A percentile compares a stretch with the other conserved stretches of the same genome.
These are phyloP conservation scores for Solanum verrucosum DNA, from an alignment of 257 asterid species.

Conservation along the genomic window DNA sequence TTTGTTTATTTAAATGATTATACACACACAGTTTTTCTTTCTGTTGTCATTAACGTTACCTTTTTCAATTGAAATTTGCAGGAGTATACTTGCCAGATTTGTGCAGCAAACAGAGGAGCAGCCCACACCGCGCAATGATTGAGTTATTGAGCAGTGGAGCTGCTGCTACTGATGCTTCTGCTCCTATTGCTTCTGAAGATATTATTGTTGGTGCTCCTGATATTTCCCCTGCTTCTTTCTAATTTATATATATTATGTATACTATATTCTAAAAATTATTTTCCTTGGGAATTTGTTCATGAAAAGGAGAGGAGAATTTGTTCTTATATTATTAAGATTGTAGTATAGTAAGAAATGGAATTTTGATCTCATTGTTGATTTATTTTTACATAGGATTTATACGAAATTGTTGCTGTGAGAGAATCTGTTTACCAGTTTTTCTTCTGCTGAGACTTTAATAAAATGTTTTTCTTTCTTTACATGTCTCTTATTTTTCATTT, in stretches of 20 bases:
- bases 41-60: not conserved
- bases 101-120: slow-evolving; percentile 35
- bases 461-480: not conserved
- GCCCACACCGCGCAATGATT: slow-evolving; percentile 49
- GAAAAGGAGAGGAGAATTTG: not conserved
- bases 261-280: not conserved
- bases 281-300: not conserved
- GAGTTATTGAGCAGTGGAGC: slow-evolving; percentile 43
- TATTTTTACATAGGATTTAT: not conserved
- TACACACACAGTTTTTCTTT: too few relatives aligned
- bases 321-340: not conserved
- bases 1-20: not conserved
- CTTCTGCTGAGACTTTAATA: not conserved
- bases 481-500: not conserved
- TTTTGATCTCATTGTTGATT: not conserved
- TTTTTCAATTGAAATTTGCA: slow-evolving; percentile 2
- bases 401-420: not conserved
- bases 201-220: slow-evolving; percentile 1
- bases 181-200: not conserved
- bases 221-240: not conserved
- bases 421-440: not conserved
- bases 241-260: not conserved
- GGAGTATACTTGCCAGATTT: slow-evolving; percentile 56
- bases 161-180: not conserved
- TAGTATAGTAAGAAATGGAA: not conserved